Conservation (phyloP, 1,284 basidiomycete genomes). For the Tilletia setariae region DNA sequence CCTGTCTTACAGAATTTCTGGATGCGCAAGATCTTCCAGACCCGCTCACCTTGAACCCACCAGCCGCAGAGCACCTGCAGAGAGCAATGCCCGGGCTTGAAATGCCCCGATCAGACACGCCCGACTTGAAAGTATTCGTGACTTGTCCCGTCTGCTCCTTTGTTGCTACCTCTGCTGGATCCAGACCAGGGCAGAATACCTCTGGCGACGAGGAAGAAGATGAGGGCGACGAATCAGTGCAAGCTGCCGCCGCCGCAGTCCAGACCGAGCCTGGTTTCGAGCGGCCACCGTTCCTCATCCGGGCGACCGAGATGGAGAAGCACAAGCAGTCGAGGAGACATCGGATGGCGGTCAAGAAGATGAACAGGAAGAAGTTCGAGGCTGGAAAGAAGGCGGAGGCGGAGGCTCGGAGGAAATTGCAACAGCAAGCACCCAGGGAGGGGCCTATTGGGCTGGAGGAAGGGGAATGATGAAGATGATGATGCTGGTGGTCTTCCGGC, state of each 20-base stretch:
- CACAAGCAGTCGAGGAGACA: background rate
- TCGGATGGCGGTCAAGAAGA: background rate
- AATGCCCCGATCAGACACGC: background rate
- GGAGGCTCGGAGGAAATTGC: background rate
- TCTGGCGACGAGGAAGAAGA: no score
- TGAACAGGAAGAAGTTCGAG: background rate
- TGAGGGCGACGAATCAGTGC: background rate
- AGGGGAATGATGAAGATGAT: background rate
- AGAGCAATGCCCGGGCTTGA: background rate
- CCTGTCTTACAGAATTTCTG: background rate
- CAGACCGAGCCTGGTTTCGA: no score
- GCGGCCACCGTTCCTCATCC: background rate
- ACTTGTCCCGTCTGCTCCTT: background rate
- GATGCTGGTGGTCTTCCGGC: background rate
- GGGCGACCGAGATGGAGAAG: slow-evolving; percentile 2
- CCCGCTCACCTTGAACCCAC: background rate
- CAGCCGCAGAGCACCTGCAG: slow-evolving; percentile 1
- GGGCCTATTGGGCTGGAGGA: background rate
- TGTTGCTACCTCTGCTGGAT: background rate
- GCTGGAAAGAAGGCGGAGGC: slow-evolving; percentile 10
- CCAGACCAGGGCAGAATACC: no score
- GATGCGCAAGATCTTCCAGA: background rate
- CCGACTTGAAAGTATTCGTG: background rate
- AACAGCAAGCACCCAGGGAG: no score
- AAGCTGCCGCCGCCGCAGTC: background rate